Conservation (phyloP, 148 eudicot species). For the Drosera capensis region DNA sequence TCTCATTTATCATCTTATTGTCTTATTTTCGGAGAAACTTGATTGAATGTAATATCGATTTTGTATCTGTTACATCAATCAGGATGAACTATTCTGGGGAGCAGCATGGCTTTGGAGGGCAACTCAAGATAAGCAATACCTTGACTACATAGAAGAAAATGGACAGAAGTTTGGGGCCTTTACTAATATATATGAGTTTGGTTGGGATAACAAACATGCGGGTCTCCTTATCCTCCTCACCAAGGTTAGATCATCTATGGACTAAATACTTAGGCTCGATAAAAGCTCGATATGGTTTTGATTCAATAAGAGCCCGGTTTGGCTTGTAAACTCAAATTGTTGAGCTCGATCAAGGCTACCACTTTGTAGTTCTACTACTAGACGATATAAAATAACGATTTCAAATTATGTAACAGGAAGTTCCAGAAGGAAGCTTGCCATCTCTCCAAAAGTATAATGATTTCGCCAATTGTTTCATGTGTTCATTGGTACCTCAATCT, state of each 20-base stretch:
- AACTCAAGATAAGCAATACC: slow-evolving; percentile 45
- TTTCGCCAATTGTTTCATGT: slow-evolving; percentile 83
- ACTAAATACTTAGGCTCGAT: too few species aligned
- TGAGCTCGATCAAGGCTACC: too few species aligned
- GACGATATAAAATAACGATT: too few species aligned
- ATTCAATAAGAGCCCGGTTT: too few species aligned
- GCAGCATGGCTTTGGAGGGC: slow-evolving; percentile 96
- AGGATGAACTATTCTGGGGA: slow-evolving; percentile 97
- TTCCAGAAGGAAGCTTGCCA: slow-evolving; percentile 38
- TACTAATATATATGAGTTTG: slow-evolving; percentile 74
- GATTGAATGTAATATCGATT: too few species aligned
- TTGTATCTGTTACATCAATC: too few species aligned
- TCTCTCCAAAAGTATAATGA: slow-evolving; percentile 64
- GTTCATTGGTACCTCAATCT: slow-evolving; percentile 63
- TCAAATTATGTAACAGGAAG: slow-evolving; percentile 54
- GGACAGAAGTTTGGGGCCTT: slow-evolving; percentile 81
- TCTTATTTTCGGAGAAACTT: too few species aligned
- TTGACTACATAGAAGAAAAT: slow-evolving; percentile 55
- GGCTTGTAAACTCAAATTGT: too few species aligned
- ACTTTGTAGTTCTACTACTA: too few species aligned
- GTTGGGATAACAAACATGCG: slow-evolving; percentile 98
- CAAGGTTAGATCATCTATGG: too few species aligned
- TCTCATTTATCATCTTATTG: too few species aligned
- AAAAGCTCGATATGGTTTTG: too few species aligned
- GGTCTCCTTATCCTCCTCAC: slow-evolving; percentile 80